Conservation (phyloP, 2,329 filamentous ascomycete species). For the Neonectria neomacrospora region DNA sequence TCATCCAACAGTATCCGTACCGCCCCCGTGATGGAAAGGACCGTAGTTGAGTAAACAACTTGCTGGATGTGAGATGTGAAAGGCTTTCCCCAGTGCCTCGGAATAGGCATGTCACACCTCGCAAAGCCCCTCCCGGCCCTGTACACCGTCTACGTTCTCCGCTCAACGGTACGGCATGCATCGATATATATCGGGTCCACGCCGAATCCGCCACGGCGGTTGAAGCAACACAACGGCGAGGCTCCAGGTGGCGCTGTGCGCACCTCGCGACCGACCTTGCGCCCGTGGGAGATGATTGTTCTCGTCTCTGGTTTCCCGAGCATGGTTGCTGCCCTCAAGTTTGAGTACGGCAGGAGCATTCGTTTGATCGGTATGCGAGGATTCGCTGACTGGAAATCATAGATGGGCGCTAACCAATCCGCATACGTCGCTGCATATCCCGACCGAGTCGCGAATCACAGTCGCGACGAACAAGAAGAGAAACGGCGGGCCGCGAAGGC, state of each 20-base stretch:
- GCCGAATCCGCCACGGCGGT: constrained; percentile 83
- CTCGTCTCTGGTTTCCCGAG: constrained; percentile 91
- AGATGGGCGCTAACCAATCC: constrained; percentile 95
- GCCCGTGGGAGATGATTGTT: constrained; percentile 92
- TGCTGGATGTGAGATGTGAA: constrained; percentile 5
- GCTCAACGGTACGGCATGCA: constrained; percentile 78
- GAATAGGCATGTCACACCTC: constrained; percentile 53
- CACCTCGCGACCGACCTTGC: constrained; percentile 73
- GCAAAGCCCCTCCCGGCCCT: constrained; percentile 80
- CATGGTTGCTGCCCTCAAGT: constrained; percentile 87
- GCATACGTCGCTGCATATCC: constrained; percentile 82
- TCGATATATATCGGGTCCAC: constrained; percentile 92
- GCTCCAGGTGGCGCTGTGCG: constrained; percentile 82
- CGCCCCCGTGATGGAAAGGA: too few relatives aligned
- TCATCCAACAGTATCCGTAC: constrained; percentile 8
- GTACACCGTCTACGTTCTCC: constrained; percentile 92
- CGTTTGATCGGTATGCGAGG: not conserved
- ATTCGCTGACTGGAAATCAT: not conserved
- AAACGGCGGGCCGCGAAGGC: constrained; percentile 66
- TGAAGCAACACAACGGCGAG: constrained; percentile 92
- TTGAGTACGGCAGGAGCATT: constrained; percentile 73
- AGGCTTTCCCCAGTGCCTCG: not conserved
- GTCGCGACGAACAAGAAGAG: constrained; percentile 62
- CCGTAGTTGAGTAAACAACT: constrained; percentile 32
- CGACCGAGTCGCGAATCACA: constrained; percentile 68